These are phyloP conservation scores for Ambrosia hybrid DNA, from an alignment of 140 eudicot genomes.

Conservation along the genomic window DNA sequence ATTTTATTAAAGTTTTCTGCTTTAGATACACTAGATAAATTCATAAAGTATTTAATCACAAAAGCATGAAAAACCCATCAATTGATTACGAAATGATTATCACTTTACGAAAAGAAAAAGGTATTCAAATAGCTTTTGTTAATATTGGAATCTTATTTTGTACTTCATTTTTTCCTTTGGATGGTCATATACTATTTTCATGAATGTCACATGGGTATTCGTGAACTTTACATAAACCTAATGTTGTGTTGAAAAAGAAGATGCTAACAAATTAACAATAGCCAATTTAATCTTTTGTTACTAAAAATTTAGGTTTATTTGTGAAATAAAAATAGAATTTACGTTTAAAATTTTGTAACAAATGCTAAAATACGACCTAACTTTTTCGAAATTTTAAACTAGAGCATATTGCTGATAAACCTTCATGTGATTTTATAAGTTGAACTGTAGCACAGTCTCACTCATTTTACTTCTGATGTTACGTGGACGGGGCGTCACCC, in stretches of 20 bases:
- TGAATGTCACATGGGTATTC: not conserved
- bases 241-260: not conserved
- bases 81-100: constrained; percentile 41
- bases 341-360: no score
- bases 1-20: not conserved
- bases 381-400: no score
- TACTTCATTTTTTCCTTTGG: constrained; percentile 28
- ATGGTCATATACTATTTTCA: constrained; percentile 14
- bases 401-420: no score
- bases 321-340: no score
- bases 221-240: not conserved
- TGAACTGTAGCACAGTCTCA: no score
- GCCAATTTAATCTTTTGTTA: no score
- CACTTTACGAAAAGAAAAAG: constrained; percentile 40
- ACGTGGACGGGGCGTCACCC: no score
- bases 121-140: constrained; percentile 30
- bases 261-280: no score
- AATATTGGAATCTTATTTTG: constrained; percentile 21
- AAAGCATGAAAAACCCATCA: constrained; percentile 16
- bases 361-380: no score
- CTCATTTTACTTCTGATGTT: no score
- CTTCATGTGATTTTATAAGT: no score
- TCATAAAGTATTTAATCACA: not conserved
- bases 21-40: not conserved
- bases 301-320: no score